Conservation (phyloP, 2,329 filamentous ascomycete species). For the Trichoderma afroharzianum region DNA sequence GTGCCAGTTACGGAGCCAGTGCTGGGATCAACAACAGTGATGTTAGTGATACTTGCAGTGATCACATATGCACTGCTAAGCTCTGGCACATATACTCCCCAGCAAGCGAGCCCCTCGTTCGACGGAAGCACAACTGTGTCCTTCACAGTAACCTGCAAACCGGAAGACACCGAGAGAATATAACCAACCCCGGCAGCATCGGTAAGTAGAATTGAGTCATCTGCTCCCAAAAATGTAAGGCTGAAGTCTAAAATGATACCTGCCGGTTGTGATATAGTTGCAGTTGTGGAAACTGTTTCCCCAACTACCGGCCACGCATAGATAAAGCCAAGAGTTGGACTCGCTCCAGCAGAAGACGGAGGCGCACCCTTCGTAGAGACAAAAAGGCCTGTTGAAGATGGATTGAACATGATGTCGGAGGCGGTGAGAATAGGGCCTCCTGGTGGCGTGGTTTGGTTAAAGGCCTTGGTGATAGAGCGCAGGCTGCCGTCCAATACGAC, state of each 20-base stretch:
- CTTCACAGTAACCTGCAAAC: neutral
- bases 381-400: neutral
- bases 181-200: neutral
- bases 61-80: neutral
- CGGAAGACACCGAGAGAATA: neutral
- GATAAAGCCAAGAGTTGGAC: neutral
- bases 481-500: neutral
- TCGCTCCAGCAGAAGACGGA: neutral
- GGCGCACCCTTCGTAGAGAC: neutral
- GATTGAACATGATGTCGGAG: neutral
- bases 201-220: neutral
- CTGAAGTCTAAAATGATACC: neutral
- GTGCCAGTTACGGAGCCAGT: neutral
- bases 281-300: neutral
- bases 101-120: neutral
- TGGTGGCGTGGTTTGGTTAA: neutral
- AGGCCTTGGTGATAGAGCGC: neutral
- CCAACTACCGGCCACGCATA: neutral
- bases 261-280: neutral
- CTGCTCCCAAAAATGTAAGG: neutral
- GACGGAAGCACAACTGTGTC: neutral
- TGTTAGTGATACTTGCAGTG: neutral
- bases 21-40: neutral
- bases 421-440: neutral
- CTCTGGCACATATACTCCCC: neutral